Evolutionary conservation across 2,329 filamentous ascomycete genomes (phyloP).

Genomic region (Aureobasidium sp.): DNA sequence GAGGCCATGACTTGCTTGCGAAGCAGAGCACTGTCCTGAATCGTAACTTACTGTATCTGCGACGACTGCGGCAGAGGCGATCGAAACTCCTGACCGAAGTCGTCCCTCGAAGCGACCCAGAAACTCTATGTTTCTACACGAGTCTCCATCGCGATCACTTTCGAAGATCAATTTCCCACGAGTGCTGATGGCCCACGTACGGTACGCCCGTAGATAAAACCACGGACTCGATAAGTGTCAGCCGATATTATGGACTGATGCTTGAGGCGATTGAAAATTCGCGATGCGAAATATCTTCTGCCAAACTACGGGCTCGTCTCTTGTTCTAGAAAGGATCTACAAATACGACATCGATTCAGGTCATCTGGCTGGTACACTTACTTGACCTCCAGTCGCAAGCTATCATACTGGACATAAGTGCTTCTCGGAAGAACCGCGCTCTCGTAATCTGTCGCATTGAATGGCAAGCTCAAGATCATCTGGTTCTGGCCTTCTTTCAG

Average conservation of each 20-base stretch:
- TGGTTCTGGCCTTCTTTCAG: conserved; percentile 47
- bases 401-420: conserved; percentile 59
- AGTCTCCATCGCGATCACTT: background rate
- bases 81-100: background rate
- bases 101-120: background rate
- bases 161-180: too few species aligned
- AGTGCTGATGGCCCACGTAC: background rate
- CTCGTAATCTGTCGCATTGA: conserved; percentile 51
- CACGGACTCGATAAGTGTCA: background rate
- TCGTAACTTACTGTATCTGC: background rate
- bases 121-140: too few species aligned
- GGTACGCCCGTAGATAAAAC: background rate
- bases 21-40: background rate
- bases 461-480: conserved; percentile 50
- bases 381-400: conserved; percentile 48
- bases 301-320: background rate
- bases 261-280: background rate
- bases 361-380: background rate
- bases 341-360: background rate
- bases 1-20: too few species aligned
- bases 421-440: conserved; percentile 46
- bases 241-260: background rate
- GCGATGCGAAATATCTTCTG: background rate
- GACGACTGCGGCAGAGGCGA: background rate
- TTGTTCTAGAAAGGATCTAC: background rate